phyloP scores from a whole-genome alignment of 2,329 filamentous ascomycete genomes.

The Ceratocystis diversiconidia region DNA sequence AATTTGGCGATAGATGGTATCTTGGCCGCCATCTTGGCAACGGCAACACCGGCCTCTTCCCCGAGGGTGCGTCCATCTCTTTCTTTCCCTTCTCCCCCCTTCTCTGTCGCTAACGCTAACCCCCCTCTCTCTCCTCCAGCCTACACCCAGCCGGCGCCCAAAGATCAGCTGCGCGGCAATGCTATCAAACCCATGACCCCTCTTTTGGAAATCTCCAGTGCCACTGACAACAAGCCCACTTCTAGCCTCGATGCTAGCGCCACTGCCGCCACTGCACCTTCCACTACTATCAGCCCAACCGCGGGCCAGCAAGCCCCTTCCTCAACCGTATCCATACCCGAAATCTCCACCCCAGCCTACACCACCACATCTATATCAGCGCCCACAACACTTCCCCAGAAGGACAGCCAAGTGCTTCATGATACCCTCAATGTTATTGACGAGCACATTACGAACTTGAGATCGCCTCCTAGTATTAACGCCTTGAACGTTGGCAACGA shows the following conservation, averaged over 20 bases:
- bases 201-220: slow-evolving; percentile 24
- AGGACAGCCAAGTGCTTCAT: slow-evolving; percentile 64
- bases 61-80: slow-evolving; percentile 48
- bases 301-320: neutral
- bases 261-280: neutral
- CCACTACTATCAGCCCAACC: slow-evolving; percentile 21
- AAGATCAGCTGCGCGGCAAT: slow-evolving; percentile 26
- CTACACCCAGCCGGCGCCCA: slow-evolving; percentile 44
- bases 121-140: slow-evolving; percentile 30
- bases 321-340: slow-evolving; percentile 21
- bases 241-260: neutral
- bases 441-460: slow-evolving; percentile 85
- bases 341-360: slow-evolving; percentile 23
- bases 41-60: slow-evolving; percentile 64
- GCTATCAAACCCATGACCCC: slow-evolving; percentile 23
- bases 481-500: slow-evolving; percentile 42
- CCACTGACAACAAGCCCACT: slow-evolving; percentile 10
- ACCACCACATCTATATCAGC: slow-evolving; percentile 21
- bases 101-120: neutral
- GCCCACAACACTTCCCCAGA: slow-evolving; percentile 27
- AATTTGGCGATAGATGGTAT: slow-evolving; percentile 82
- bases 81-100: slow-evolving; percentile 6
- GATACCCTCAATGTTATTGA: slow-evolving; percentile 93
- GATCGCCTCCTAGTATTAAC: slow-evolving; percentile 39
- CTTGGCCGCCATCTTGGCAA: slow-evolving; percentile 60